Percentiles rank a stretch among this genome's conserved stretches.
phyloP scores from a whole-genome alignment of 106 monocot species.

The Dendrobium officinale region DNA sequence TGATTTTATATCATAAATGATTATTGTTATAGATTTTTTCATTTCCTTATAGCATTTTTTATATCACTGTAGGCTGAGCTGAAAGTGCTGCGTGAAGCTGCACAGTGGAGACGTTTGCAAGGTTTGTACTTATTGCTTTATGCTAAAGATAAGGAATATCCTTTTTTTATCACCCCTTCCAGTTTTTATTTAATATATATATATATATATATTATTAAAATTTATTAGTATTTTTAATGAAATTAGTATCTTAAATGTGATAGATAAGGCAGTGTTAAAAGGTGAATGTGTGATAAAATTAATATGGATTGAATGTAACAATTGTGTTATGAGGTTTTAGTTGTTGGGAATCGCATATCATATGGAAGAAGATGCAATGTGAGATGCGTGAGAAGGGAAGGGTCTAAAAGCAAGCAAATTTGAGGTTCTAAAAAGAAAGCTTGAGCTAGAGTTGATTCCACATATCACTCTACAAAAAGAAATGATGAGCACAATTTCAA shows the following conservation, averaged over 20 bases:
- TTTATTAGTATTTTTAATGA: neutral
- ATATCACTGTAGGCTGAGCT: slow-evolving; percentile 49
- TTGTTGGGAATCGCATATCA: neutral
- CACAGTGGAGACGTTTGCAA: slow-evolving; percentile 87
- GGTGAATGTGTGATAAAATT: no score
- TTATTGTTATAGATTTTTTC: neutral
- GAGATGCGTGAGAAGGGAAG: neutral
- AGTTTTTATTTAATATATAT: neutral
- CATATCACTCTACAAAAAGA: no score
- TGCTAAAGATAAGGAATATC: neutral
- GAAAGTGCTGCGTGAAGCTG: slow-evolving; percentile 78
- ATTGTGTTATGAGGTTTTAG: neutral
- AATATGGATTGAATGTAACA: no score
- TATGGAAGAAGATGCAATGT: neutral
- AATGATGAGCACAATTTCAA: no score
- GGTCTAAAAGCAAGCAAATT: neutral
- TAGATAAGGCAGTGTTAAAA: no score
- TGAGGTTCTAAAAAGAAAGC: neutral
- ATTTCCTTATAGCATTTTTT: neutral
- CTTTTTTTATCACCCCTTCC: neutral
- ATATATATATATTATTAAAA: neutral
- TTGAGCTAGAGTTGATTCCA: neutral
- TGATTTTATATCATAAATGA: neutral
- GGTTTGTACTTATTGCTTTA: slow-evolving; percentile 32
- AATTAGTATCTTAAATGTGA: neutral